These are phyloP conservation scores for Coprinellus micaceus DNA, from an alignment of 768 basidiomycete species.

Conservation along the genomic window DNA sequence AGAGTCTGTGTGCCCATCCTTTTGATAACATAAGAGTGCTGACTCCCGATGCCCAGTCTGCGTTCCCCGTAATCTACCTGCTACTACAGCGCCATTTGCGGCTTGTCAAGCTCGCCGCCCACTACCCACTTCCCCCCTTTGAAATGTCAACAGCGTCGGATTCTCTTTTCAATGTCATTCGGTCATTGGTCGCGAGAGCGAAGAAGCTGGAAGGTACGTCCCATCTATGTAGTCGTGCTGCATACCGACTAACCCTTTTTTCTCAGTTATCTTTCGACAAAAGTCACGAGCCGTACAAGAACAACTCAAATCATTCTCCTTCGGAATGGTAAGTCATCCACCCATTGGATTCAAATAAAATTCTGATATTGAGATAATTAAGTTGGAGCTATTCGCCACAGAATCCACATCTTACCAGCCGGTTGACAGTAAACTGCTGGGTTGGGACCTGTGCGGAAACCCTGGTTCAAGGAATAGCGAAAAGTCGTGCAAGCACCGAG, in stretches of 20 bases:
- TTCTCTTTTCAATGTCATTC: neutral
- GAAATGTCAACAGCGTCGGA: neutral
- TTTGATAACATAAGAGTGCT: neutral
- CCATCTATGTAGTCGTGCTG: neutral
- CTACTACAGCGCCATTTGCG: conserved; percentile 16
- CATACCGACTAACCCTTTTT: neutral
- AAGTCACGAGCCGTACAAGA: neutral
- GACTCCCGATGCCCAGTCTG: conserved; percentile 11
- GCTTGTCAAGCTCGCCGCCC: conserved; percentile 5
- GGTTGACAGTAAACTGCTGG: neutral
- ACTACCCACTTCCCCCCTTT: neutral
- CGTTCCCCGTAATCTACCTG: conserved; percentile 20
- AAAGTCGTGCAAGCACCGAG: too few relatives aligned
- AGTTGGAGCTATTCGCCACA: too few relatives aligned
- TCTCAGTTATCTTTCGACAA: neutral
- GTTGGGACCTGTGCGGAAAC: neutral
- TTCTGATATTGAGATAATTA: too few relatives aligned
- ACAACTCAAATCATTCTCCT: neutral
- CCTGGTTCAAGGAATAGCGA: neutral
- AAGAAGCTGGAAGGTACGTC: neutral
- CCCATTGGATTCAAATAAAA: neutral
- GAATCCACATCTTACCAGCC: too few relatives aligned
- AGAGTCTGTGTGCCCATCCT: conserved; percentile 6
- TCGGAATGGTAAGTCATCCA: neutral
- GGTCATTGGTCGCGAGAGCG: neutral